These are phyloP conservation scores for Moesziomyces parantarcticus DNA, from an alignment of 1,284 basidiomycete species.

Conservation along the genomic window DNA sequence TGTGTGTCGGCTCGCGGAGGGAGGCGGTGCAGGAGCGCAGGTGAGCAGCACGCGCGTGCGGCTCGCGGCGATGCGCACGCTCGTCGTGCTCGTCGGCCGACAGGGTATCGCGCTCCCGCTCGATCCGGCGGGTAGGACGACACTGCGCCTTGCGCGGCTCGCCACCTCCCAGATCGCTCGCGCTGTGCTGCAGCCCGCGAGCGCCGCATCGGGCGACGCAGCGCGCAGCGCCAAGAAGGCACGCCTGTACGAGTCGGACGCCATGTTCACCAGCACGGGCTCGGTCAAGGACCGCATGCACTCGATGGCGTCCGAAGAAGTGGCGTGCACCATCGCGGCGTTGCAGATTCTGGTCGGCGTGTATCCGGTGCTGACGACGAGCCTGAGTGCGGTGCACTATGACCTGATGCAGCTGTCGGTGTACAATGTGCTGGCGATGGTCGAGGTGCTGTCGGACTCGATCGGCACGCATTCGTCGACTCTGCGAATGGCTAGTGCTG, in stretches of 20 bases:
- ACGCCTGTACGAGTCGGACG: constrained; percentile 53
- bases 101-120: constrained; percentile 34
- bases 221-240: constrained; percentile 38
- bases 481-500: constrained; percentile 12
- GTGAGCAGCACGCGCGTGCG: constrained; percentile 14
- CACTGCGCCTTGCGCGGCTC: constrained; percentile 48
- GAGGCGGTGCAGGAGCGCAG: neutral
- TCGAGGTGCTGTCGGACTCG: constrained; percentile 47
- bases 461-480: constrained; percentile 13
- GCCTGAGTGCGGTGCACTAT: constrained; percentile 31
- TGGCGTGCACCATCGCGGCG: constrained; percentile 27
- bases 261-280: constrained; percentile 26
- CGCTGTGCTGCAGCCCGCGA: constrained; percentile 16
- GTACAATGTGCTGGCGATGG: constrained; percentile 32
- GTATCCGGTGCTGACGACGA: constrained; percentile 34
- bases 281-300: constrained; percentile 43
- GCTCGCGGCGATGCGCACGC: constrained; percentile 35
- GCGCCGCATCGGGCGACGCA: constrained; percentile 9
- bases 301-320: constrained; percentile 17
- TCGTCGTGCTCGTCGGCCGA: constrained; percentile 29
- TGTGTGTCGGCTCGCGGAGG: constrained; percentile 42
- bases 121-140: constrained; percentile 43
- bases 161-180: constrained; percentile 20
- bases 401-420: constrained; percentile 40
- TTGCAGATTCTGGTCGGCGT: constrained; percentile 31